A percentile compares a stretch with the other conserved stretches of the same genome.
Conservation (phyloP, 768 basidiomycete genomes). For the Amanita jacksonii region DNA sequence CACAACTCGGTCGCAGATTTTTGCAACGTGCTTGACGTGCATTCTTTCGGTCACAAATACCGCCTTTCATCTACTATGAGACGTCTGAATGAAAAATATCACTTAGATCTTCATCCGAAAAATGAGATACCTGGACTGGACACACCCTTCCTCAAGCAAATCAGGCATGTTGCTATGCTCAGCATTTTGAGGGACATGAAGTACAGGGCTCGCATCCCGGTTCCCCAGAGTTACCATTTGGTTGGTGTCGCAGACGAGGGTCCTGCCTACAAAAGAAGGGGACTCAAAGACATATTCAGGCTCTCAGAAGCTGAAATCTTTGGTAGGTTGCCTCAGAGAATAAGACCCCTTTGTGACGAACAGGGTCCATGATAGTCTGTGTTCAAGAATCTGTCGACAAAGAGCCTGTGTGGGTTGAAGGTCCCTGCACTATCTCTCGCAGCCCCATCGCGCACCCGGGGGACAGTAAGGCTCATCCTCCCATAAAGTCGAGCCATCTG, state of each 20-base stretch:
- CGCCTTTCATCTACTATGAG: slow-evolving; percentile 42
- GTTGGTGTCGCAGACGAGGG: slow-evolving; percentile 84
- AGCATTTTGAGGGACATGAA: slow-evolving; percentile 68
- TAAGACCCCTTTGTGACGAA: background rate
- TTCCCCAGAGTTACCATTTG: slow-evolving; percentile 58
- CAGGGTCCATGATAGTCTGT: slow-evolving; percentile 34
- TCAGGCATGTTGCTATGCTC: slow-evolving; percentile 53
- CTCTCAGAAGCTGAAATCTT: slow-evolving; percentile 55
- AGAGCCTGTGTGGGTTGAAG: slow-evolving; percentile 47
- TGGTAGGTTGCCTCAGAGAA: slow-evolving; percentile 30
- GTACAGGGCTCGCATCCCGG: slow-evolving; percentile 61
- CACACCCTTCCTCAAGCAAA: slow-evolving; percentile 45
- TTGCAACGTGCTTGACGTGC: slow-evolving; percentile 35
- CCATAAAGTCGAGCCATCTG: background rate
- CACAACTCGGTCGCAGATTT: slow-evolving; percentile 46
- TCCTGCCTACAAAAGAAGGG: slow-evolving; percentile 44
- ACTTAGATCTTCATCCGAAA: slow-evolving; percentile 36
- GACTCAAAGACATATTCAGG: slow-evolving; percentile 37
- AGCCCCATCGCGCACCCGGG: slow-evolving; percentile 73
- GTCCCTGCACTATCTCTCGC: slow-evolving; percentile 53
- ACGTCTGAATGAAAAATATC: slow-evolving; percentile 31
- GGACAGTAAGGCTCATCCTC: slow-evolving; percentile 37
- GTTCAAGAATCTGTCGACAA: slow-evolving; percentile 41
- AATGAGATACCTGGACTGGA: slow-evolving; percentile 29
- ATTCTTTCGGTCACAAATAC: slow-evolving; percentile 38